Percentiles rank a stretch among this genome's conserved stretches.
Evolutionary conservation across 2,329 filamentous ascomycete genomes (phyloP).

Genomic region (Alternaria sp.): DNA sequence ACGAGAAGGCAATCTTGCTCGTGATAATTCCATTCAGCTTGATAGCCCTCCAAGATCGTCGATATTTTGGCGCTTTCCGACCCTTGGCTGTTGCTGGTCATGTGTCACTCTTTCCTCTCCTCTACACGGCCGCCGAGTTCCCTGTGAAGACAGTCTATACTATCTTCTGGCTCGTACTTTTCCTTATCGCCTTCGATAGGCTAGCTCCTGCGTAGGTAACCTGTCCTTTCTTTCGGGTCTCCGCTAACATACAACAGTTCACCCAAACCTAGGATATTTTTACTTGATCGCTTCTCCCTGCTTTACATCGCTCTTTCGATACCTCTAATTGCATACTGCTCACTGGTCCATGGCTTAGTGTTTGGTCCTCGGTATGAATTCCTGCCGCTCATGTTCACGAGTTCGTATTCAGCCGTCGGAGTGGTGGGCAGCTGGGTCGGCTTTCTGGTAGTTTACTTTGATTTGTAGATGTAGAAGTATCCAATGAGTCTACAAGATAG

Average conservation of each 20-base stretch:
- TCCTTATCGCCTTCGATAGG: conserved; percentile 84
- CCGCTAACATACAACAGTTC: conserved; percentile 56
- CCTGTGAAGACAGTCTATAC: conserved; percentile 95
- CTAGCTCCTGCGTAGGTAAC: conserved; percentile 75
- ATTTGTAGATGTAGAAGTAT: conserved; percentile 26
- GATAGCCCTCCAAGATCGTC: conserved; percentile 85
- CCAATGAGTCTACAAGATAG: not conserved
- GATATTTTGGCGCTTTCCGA: conserved; percentile 89
- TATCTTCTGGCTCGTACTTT: conserved; percentile 85
- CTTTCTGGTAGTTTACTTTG: conserved; percentile 90
- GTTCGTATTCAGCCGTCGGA: conserved; percentile 91
- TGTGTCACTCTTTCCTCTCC: conserved; percentile 90
- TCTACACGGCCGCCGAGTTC: conserved; percentile 92
- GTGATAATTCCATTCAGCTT: conserved; percentile 96
- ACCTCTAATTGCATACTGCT: conserved; percentile 87
- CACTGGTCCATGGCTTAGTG: conserved; percentile 78
- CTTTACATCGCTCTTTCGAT: conserved; percentile 90
- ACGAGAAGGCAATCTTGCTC: conserved; percentile 94
- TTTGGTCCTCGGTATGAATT: conserved; percentile 89
- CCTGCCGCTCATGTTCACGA: conserved; percentile 94
- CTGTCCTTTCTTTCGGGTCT: not conserved
- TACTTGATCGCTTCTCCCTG: conserved; percentile 88
- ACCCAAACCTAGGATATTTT: conserved; percentile 78
- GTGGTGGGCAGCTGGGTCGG: conserved; percentile 95
- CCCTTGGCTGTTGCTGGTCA: conserved; percentile 92